Evolutionary conservation across 2,329 filamentous ascomycete genomes (phyloP), one percentile per base, ranked within the genome.

Genomic region (Penicillium digitatum): DNA sequence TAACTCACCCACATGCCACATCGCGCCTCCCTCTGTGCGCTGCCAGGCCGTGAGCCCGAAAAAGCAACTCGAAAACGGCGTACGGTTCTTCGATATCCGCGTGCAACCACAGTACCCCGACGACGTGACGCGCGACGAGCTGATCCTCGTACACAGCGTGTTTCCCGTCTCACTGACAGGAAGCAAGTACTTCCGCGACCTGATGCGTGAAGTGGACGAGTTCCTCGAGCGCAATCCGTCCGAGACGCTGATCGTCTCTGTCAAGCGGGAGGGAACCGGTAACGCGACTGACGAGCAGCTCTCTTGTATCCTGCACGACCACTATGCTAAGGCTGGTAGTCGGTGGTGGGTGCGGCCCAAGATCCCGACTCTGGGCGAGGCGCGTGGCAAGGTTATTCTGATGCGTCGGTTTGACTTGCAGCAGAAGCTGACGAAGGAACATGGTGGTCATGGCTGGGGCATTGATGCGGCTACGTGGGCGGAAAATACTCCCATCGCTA

Each of bases 81-180:
- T 97, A 43, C 90, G 94, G 48, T 97, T 96, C 79, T 86, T 99
- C 62, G 94, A 99, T 71, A 84, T 99, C 59, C 86, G 94, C 48
- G 88, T 96, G 1, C 86, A 88, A 64, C 84, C 85, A 1, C 78
- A 81, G 29, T 78, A 78, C 49, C 79, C 83, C 1, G 76, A 81
- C 1, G 79, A 87, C 50, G 70, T 75, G 0, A 78, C 79, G 58
- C 82, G 83, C 61, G 85, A 90, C 69, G 81, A 83, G 38, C 81
- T 97, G 16, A 78, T 86, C 51, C 88, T 99, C 29, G 93, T 97
- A 5, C 94, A 99, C 77, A 86, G 87, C 67, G 89, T 85, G 24
- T 97, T 97, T 70, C 91, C 94, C 53, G 85, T 97, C 71, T 87
- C 89, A 3, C 79, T 99, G 31, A 89, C 87, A 0, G 90, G 90